Evolutionary conservation across 805 yeast species (phyloP).

Genomic region (Metschnikowia chrysomelidarum): DNA sequence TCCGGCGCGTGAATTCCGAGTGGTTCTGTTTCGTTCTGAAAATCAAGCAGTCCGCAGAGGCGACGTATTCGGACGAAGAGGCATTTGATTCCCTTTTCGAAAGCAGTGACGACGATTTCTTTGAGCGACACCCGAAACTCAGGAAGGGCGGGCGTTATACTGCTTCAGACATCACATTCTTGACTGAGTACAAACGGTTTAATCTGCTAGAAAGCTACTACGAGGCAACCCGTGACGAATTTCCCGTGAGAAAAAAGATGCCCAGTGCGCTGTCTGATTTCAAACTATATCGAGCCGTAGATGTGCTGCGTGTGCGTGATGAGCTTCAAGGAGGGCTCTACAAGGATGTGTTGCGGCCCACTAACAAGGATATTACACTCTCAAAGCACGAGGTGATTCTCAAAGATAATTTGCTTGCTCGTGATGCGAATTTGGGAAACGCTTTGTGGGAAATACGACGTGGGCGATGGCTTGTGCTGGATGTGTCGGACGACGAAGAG

Average conservation of each 20-base stretch:
- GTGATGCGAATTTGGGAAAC: conserved; percentile 43
- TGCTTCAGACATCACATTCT: conserved; percentile 31
- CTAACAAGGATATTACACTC: conserved; percentile 1
- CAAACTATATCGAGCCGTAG: conserved; percentile 3
- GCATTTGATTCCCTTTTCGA: conserved; percentile 50
- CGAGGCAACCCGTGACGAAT: not conserved
- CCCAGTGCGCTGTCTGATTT: not conserved
- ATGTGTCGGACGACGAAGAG: conserved; percentile 23
- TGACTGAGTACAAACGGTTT: conserved; percentile 31
- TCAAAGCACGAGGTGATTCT: too few relatives aligned
- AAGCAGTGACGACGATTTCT: conserved; percentile 33
- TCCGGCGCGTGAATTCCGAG: conserved; percentile 40
- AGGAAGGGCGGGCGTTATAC: conserved; percentile 18
- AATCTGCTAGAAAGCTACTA: conserved; percentile 28
- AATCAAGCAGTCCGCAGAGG: conserved; percentile 47
- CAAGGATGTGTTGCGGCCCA: conserved; percentile 2
- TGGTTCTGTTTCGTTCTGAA: conserved; percentile 33
- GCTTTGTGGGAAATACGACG: conserved; percentile 70
- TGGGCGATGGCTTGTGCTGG: conserved; percentile 58
- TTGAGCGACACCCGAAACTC: conserved; percentile 22
- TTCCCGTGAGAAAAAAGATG: not conserved
- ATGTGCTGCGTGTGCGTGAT: conserved; percentile 5
- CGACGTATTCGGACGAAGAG: conserved; percentile 48
- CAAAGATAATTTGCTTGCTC: conserved; percentile 3
- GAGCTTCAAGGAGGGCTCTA: not conserved